Conservation (phyloP, 495 filamentous ascomycete genomes). For the Margaritispora aquatica region DNA sequence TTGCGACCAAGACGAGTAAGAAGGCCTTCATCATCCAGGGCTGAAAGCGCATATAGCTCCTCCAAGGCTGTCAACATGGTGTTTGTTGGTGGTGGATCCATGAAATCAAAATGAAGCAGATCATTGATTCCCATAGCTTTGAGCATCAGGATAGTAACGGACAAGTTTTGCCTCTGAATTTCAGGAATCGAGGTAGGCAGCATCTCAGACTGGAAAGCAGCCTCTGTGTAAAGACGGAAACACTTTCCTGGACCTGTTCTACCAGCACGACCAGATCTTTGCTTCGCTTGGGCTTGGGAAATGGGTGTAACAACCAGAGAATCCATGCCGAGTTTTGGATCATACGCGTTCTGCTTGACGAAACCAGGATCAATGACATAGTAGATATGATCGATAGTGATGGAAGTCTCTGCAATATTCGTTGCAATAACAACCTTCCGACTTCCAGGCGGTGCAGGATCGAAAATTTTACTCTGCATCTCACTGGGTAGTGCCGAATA, state of each 20-base stretch:
- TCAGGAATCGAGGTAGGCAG: conserved; percentile 92
- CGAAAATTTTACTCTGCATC: conserved; percentile 92
- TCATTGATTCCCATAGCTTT: conserved; percentile 99
- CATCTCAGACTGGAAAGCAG: conserved; percentile 96
- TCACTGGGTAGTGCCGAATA: conserved; percentile 90
- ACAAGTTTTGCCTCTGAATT: conserved; percentile 94
- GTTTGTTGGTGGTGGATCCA: conserved; percentile 96
- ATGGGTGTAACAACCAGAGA: conserved; percentile 91
- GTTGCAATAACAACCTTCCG: conserved; percentile 97
- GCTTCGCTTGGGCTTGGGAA: conserved; percentile 93
- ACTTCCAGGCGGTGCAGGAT: conserved; percentile 80
- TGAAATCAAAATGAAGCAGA: conserved; percentile 94
- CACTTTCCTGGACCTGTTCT: conserved; percentile 95
- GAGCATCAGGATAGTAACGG: conserved; percentile 92
- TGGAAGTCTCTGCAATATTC: conserved; percentile 96
- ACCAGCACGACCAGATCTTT: conserved; percentile 87
- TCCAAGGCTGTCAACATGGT: conserved; percentile 96
- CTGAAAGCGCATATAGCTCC: conserved; percentile 86
- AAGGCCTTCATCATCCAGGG: conserved; percentile 93
- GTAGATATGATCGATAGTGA: conserved; percentile 96
- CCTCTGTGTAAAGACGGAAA: conserved; percentile 93
- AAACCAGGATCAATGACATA: conserved; percentile 98
- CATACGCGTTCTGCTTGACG: conserved; percentile 95
- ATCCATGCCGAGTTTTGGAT: conserved; percentile 97
- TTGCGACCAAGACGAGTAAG: conserved; percentile 88